Evolutionary conservation across 805 yeast genomes (phyloP).

Genomic region (Sugiyamaella qingdaonensis): DNA sequence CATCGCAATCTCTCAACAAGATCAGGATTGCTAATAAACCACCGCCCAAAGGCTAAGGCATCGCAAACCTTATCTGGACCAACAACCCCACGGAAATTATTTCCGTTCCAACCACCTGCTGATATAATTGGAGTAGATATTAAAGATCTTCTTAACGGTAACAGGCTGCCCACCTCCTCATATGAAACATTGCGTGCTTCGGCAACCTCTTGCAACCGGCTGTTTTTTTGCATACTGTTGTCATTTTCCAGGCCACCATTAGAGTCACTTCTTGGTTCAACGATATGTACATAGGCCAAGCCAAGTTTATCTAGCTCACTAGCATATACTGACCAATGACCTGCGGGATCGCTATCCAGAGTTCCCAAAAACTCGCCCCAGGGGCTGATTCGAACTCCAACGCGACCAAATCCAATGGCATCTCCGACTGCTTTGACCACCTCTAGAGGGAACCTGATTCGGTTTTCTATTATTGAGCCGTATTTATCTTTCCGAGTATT

Average conservation of each 20-base stretch:
- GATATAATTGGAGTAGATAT: constrained; percentile 10
- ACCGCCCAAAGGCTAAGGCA: constrained; percentile 44
- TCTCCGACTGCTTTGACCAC: constrained; percentile 39
- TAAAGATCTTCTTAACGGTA: background rate
- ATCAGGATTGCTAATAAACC: constrained; percentile 54
- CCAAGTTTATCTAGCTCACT: constrained; percentile 39
- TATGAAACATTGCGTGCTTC: constrained; percentile 30
- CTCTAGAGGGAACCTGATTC: constrained; percentile 48
- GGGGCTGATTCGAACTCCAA: constrained; percentile 39
- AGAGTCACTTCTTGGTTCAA: constrained; percentile 40
- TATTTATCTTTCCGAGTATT: constrained; percentile 59
- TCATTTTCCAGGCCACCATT: background rate
- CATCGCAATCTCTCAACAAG: constrained; percentile 42
- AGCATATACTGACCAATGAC: background rate
- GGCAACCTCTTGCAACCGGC: constrained; percentile 36
- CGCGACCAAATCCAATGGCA: constrained; percentile 35
- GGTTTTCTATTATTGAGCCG: constrained; percentile 60
- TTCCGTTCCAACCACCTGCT: constrained; percentile 21
- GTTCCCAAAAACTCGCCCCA: constrained; percentile 17
- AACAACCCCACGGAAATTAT: constrained; percentile 23
- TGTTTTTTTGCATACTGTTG: background rate
- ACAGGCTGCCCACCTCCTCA: background rate
- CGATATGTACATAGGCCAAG: constrained; percentile 41
- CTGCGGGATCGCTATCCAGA: background rate
- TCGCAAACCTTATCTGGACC: constrained; percentile 35